Evolutionary conservation across 352 stramenopile species (phyloP), one percentile per base, ranked within the genome.

Genomic region (Phytophthora capsici): DNA sequence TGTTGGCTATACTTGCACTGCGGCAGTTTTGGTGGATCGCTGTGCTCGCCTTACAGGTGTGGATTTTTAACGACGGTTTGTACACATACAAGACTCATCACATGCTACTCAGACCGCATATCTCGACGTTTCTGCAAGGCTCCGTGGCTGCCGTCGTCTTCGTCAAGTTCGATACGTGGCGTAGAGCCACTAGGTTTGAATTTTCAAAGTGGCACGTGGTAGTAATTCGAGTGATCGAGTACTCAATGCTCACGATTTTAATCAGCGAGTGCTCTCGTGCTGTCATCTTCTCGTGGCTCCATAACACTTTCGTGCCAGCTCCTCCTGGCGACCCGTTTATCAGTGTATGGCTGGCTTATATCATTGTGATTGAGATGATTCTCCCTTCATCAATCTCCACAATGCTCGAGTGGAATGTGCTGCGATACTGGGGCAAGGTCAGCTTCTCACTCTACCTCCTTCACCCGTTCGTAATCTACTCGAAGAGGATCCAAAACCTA

Each of bases 401-500:
- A 6, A 56, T 66, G 53, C 62, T 84, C 49, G 75, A 84, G 53
- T 80, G 68, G 71, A 71, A 53, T 17, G 23, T 80, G 7, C 25
- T 81, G 9, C 51, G 53, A 22, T 84, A 69, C 60, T 73, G 61
- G 26, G 75, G 75, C 25, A 80, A 83, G 51, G 63, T 80, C 57
- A 78, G 68, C 45, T 83, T 73, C 53, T 84, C 75, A 0, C 68
- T 78, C 26, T 80, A 83, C 38, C 19, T 83, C 41, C 65, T 80
- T 4, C 75, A 80, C 57, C 64, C 26, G 23, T 84, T 77, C 41
- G 57, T 80, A 17, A 43, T 77, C 52, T 55, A 55, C 56, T 36
- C 56, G 10, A 20, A 38, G 44, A 28, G 28, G 10, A 58, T 59
- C 28, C 41, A 45, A n/a, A 16, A 26, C 4, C 63, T 80, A 58